These are phyloP conservation scores for Mimosa bimucronata DNA, from an alignment of 306 rosid species.

Conservation along the genomic window DNA sequence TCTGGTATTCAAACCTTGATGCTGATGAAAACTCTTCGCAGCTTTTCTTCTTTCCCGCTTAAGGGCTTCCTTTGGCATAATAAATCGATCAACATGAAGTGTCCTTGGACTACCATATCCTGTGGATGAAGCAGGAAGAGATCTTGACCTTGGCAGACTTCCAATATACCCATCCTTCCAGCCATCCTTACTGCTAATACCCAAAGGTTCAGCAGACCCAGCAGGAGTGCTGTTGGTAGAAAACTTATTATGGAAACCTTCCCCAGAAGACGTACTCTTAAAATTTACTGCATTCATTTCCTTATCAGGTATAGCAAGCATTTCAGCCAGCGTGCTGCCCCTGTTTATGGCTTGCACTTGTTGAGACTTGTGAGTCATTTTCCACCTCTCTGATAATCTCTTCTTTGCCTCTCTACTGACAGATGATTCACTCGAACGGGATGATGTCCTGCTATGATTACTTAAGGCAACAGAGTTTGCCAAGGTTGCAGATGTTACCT, in stretches of 20 bases:
- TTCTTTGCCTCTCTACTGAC: slow-evolving; percentile 89
- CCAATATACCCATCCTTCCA: slow-evolving; percentile 74
- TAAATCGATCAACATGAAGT: slow-evolving; percentile 53
- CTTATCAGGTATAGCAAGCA: slow-evolving; percentile 85
- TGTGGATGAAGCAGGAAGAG: slow-evolving; percentile 87
- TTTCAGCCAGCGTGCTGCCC: slow-evolving; percentile 91
- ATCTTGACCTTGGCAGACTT: slow-evolving; percentile 76
- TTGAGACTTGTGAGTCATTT: slow-evolving; percentile 65
- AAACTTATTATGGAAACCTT: slow-evolving; percentile 48
- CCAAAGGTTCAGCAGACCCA: slow-evolving; percentile 69
- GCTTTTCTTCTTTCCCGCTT: slow-evolving; percentile 57
- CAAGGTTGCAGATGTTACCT: slow-evolving; percentile 46
- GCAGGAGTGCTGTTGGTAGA: slow-evolving; percentile 47
- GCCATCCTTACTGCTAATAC: slow-evolving; percentile 98
- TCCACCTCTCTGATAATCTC: slow-evolving; percentile 95
- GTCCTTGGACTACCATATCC: slow-evolving; percentile 65
- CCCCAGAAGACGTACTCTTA: slow-evolving; percentile 45
- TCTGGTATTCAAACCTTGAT: slow-evolving; percentile 44
- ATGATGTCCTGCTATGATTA: slow-evolving; percentile 55
- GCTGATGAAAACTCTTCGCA: slow-evolving; percentile 45
- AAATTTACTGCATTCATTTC: slow-evolving; percentile 43
- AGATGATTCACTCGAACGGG: slow-evolving; percentile 65
- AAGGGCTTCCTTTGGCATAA: slow-evolving; percentile 53
- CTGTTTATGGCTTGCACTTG: slow-evolving; percentile 54
- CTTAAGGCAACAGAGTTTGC: slow-evolving; percentile 48